Evolutionary conservation across 768 basidiomycete species (phyloP).

Genomic region (Suillus cothurnatus): DNA sequence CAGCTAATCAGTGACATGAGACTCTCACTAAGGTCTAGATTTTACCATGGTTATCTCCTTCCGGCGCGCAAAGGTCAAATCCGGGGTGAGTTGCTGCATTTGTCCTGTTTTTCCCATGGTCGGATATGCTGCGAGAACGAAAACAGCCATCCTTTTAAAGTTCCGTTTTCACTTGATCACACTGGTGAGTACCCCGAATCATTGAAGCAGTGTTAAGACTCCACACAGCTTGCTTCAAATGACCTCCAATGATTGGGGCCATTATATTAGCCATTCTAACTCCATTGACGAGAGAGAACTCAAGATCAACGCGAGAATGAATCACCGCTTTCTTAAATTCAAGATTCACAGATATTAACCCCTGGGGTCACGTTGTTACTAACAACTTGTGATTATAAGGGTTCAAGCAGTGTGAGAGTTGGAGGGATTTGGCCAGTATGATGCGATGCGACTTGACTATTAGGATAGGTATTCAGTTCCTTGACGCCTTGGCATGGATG

Average conservation of each 20-base stretch:
- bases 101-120: too few species aligned
- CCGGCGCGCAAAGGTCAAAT: neutral
- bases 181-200: neutral
- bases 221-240: neutral
- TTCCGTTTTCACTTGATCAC: too few species aligned
- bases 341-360: neutral
- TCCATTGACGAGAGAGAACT: neutral
- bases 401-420: neutral
- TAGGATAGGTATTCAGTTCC: neutral
- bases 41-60: neutral
- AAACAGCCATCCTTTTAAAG: too few species aligned
- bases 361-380: neutral
- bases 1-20: too few species aligned
- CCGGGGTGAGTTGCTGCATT: neutral
- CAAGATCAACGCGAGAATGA: neutral
- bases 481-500: neutral
- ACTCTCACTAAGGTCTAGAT: too few species aligned
- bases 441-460: neutral
- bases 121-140: too few species aligned
- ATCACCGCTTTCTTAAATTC: neutral
- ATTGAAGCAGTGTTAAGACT: neutral
- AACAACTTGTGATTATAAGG: neutral
- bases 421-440: neutral
- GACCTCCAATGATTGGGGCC: too few species aligned
- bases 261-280: neutral